These are phyloP conservation scores for Rhizodiscina lignyota DNA, from an alignment of 495 filamentous ascomycete species.

Conservation along the genomic window DNA sequence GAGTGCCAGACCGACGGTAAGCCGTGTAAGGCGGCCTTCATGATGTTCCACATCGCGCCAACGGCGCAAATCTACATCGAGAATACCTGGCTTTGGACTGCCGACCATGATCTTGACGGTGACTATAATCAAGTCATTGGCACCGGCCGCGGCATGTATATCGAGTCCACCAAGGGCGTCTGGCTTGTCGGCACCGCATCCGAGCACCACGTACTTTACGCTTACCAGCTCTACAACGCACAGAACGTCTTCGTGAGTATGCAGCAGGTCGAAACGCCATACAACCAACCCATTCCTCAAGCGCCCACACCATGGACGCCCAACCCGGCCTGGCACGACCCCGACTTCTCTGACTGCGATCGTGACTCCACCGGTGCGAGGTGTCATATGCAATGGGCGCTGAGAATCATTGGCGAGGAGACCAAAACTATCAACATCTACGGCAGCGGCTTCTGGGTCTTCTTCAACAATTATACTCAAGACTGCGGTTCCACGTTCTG, in stretches of 20 bases:
- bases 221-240: conserved; percentile 2
- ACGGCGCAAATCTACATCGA: conserved; percentile 36
- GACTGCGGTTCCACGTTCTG: conserved; percentile 57
- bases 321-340: conserved; percentile 18
- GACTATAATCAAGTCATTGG: conserved; percentile 29
- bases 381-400: conserved; percentile 35
- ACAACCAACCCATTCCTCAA: conserved; percentile 13
- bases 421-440: conserved; percentile 14
- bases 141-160: conserved; percentile 23
- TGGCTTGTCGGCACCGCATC: conserved; percentile 1
- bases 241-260: conserved; percentile 3
- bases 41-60: conserved; percentile 31
- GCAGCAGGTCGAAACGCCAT: conserved; percentile 3
- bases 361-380: conserved; percentile 15
- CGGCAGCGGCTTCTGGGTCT: conserved; percentile 29
- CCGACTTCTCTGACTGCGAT: conserved; percentile 21
- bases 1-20: no score
- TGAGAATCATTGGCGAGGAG: conserved; percentile 27
- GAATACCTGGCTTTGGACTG: conserved; percentile 43
- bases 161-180: conserved; percentile 1
- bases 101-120: conserved; percentile 36
- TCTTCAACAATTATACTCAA: conserved; percentile 48
- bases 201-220: conserved; percentile 3
- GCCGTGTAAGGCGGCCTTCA: no score
- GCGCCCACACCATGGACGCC: conserved; percentile 17